Conservation (phyloP, 225 moss, liverwort and hornwort genomes). For the Ulota crispa region DNA sequence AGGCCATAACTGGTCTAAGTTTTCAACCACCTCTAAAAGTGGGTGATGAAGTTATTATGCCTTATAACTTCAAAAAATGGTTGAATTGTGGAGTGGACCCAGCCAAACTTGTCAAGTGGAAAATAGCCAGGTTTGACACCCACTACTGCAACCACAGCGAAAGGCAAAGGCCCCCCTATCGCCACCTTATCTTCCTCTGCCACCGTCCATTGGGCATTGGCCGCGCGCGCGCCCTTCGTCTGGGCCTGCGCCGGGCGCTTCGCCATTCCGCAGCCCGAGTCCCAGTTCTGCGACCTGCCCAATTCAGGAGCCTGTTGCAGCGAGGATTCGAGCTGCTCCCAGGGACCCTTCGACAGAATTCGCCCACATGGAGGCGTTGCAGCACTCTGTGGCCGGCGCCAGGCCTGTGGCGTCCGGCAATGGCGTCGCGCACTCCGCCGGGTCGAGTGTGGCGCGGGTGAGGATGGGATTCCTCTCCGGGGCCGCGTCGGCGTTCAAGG, state of each 20-base stretch:
- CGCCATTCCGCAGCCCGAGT: not conserved
- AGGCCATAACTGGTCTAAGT: too few species aligned
- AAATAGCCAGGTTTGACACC: too few species aligned
- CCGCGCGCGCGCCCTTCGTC: not conserved
- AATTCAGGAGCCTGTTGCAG: not conserved
- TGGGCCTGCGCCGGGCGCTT: too few species aligned
- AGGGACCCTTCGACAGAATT: not conserved
- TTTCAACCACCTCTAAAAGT: too few species aligned
- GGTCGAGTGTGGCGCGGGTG: slow-evolving; percentile 40
- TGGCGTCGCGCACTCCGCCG: slow-evolving; percentile 1
- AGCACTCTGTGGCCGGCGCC: slow-evolving; percentile 29
- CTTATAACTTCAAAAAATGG: too few species aligned
- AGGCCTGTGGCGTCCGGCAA: slow-evolving; percentile 19
- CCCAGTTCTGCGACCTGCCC: not conserved
- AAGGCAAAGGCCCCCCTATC: slow-evolving; percentile 17
- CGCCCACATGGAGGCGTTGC: slow-evolving; percentile 39
- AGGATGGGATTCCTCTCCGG: slow-evolving; percentile 42
- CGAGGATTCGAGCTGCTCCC: not conserved
- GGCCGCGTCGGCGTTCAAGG: slow-evolving; percentile 27
- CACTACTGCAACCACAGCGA: not conserved
- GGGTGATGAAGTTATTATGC: too few species aligned
- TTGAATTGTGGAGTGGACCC: too few species aligned
- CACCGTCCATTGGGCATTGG: slow-evolving; percentile 28
- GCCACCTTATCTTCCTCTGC: slow-evolving; percentile 32
- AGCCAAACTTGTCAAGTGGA: too few species aligned